Evolutionary conservation across 2,329 filamentous ascomycete genomes (phyloP).

Genomic region (Diatrype stigma): DNA sequence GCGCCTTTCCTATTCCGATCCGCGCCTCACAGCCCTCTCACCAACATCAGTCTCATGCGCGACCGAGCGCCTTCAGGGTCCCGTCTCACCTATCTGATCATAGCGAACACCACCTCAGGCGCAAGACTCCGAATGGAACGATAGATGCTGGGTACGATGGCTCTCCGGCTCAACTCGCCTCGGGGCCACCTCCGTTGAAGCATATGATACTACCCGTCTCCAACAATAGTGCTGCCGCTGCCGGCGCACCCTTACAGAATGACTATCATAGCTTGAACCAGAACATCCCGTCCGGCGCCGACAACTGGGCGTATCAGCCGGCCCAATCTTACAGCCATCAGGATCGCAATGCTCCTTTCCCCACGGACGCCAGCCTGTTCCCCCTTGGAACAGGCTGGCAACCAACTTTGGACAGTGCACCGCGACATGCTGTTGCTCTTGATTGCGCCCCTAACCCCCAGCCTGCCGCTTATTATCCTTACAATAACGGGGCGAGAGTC

Average conservation of each 20-base stretch:
- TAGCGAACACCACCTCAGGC: slow-evolving; percentile 73
- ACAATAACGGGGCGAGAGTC: slow-evolving; percentile 22
- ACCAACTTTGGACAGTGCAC: slow-evolving; percentile 13
- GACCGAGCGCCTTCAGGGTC: slow-evolving; percentile 20
- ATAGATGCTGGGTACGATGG: slow-evolving; percentile 89
- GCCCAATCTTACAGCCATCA: slow-evolving; percentile 9
- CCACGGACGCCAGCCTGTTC: slow-evolving; percentile 13
- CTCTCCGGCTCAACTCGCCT: slow-evolving; percentile 66
- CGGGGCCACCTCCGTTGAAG: slow-evolving; percentile 73
- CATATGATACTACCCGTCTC: slow-evolving; percentile 71
- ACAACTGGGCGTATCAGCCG: slow-evolving; percentile 19
- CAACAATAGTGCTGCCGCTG: slow-evolving; percentile 31
- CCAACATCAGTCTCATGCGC: slow-evolving; percentile 25
- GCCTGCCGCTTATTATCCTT: slow-evolving; percentile 21
- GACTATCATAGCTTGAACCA: slow-evolving; percentile 17
- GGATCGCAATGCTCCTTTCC: slow-evolving; percentile 12
- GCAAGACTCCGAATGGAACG: slow-evolving; percentile 93
- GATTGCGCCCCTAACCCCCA: slow-evolving; percentile 22
- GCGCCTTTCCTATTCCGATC: slow-evolving; percentile 34
- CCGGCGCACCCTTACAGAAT: slow-evolving; percentile 19
- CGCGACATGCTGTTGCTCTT: slow-evolving; percentile 17
- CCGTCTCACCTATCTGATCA: slow-evolving; percentile 28
- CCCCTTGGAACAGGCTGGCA: slow-evolving; percentile 14
- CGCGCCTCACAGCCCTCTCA: slow-evolving; percentile 33
- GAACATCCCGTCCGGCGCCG: slow-evolving; percentile 8